Base-by-base conservation (phyloP, 176 grass and related monocot species). In the Musa itinerans region DNA sequence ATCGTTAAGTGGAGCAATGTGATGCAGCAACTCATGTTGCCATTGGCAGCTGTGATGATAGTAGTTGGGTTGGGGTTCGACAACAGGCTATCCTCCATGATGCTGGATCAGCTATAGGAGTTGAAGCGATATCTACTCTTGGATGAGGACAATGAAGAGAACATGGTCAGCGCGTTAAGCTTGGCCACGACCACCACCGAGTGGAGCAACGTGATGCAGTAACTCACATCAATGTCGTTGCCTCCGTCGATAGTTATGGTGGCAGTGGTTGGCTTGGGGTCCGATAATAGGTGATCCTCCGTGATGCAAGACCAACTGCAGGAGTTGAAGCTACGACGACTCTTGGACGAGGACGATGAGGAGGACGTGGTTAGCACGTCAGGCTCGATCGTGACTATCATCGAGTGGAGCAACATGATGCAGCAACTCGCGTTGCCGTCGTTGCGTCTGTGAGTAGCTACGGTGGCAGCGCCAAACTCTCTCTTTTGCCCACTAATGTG, bases 361-460 rank as follows among this genome's bases (percentile, higher is more conserved):
- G 84, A 82, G 1, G 25, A 11, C 55, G 85, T 74, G 43, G 80
- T 86, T 80, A 89, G 88, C 71, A 84, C 79, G 2, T 89, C 86
- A 0, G 82, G 80, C n/a, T 96, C 87, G 0, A 85, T 74, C 17
- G 81, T 92, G 6, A 96, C 87, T 52, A 84, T 63, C 72, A 81
- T 85, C 65, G 92, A 96, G 68, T 92, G 85, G 92, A 79, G 81
- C 25, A 80, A 96, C 23, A 81, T 86, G 13, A 91, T 96, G 65
- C 86, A 96, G 34, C 76, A 86, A 3, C 79, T 92, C 83, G 78
- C 71, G 73, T 86, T 78, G 26, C 26, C 26, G 26, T 27, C 26
- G 71, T 53, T 76, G 78, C 48, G 76, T 27, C 26, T 2, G 26
- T 2, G 1, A 2, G 26, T 6, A 3, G 34, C 4, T 5, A 43